These are phyloP conservation scores for Acanthamoeba lenticulata DNA, from an alignment of 208 protist species.

Conservation along the genomic window DNA sequence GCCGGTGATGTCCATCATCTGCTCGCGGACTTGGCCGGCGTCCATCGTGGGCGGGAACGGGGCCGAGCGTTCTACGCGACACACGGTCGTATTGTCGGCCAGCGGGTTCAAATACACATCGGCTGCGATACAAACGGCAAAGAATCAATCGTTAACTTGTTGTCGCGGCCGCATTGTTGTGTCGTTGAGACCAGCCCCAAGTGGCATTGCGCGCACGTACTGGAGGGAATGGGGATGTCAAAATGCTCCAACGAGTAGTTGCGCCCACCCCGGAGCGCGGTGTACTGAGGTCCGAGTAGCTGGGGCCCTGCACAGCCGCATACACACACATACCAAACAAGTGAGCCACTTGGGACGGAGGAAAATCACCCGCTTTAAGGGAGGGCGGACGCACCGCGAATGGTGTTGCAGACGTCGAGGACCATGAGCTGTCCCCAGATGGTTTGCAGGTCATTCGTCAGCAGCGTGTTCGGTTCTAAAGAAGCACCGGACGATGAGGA, in stretches of 20 bases:
- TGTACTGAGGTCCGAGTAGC: not conserved
- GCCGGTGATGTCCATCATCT: not conserved
- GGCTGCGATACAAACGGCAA: not conserved
- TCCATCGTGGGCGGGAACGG: not conserved
- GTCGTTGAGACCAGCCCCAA: too few species aligned
- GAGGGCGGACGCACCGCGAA: not conserved
- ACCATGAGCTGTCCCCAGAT: conserved; percentile 32
- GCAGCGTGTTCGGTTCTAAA: not conserved
- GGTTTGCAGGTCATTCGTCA: not conserved
- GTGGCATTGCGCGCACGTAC: not conserved
- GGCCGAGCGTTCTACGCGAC: not conserved
- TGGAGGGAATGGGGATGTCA: not conserved
- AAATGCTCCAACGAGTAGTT: not conserved
- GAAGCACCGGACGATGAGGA: not conserved
- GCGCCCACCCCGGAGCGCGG: not conserved
- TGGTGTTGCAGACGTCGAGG: not conserved
- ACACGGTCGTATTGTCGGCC: not conserved
- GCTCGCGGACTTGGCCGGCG: not conserved
- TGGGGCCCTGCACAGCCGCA: not conserved
- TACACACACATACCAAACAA: not conserved
- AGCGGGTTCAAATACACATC: not conserved
- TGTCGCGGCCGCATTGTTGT: too few species aligned
- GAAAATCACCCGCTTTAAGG: not conserved
- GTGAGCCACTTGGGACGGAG: not conserved
- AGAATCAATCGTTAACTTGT: too few species aligned